Percentiles rank a stretch among this genome's conserved stretches.
phyloP scores from a whole-genome alignment of 1,139 yeast genomes.

The Sugiyamaella pinicola region DNA sequence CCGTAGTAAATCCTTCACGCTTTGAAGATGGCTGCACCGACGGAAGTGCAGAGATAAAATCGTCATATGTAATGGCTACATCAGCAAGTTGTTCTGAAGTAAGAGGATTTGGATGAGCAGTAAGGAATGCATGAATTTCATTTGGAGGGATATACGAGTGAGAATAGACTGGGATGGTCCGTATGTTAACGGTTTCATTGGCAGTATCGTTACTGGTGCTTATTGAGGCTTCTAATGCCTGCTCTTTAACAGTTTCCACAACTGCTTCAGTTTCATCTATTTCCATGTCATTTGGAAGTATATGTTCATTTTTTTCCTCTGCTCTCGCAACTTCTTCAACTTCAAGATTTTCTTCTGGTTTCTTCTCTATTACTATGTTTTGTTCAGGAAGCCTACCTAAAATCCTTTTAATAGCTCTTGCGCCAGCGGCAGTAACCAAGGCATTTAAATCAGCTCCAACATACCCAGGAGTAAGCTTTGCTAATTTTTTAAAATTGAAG shows the following conservation, averaged over 20 bases:
- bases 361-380: neutral
- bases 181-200: neutral
- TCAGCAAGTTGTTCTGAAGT: slow-evolving; percentile 73
- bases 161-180: neutral
- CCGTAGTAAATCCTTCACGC: slow-evolving; percentile 98
- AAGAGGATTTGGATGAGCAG: slow-evolving; percentile 76
- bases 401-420: slow-evolving; percentile 89
- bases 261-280: slow-evolving; percentile 46
- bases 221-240: neutral
- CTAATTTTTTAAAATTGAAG: slow-evolving; percentile 70
- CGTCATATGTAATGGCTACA: slow-evolving; percentile 72
- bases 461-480: slow-evolving; percentile 95
- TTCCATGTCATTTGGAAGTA: slow-evolving; percentile 9
- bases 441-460: slow-evolving; percentile 98
- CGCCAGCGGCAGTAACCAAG: slow-evolving; percentile 92
- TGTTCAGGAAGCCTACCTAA: slow-evolving; percentile 46
- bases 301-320: neutral
- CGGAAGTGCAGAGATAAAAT: slow-evolving; percentile 83
- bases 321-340: neutral
- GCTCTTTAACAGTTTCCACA: too few relatives aligned
- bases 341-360: neutral
- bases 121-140: slow-evolving; percentile 50
- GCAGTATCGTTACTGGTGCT: neutral
- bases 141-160: neutral
- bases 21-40: slow-evolving; percentile 96